Base-by-base conservation (phyloP, 2,329 filamentous ascomycete genomes). In the Sporothrix mexicana region DNA sequence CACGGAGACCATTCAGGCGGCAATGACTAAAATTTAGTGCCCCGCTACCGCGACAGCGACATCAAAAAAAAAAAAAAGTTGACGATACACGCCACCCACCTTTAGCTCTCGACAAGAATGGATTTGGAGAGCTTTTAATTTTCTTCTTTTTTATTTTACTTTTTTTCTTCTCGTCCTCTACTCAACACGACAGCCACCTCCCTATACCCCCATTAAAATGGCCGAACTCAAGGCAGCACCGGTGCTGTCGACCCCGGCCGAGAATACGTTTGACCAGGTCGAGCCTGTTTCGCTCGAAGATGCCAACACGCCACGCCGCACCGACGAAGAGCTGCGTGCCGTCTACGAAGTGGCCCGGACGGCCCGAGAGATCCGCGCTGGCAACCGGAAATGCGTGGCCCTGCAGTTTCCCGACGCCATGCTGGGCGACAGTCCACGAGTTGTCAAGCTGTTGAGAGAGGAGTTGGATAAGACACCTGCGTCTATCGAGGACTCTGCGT, bases 321-420 rank as follows among this genome's bases (percentile, higher is more conserved):
- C 83, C 17, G 90, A 95, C 76, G 89, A 93, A 78, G 92, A 95
- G 78, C 85, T 98, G 43, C 84, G 85, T 72, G 83, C 90, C 55
- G 91, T 92, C 67, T 99, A 98, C 84, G 96, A 99, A 82, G 91
- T 98, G 76, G 86, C 88, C 73, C 88, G 93, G 72, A 98, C 96
- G 0, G 88, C 94, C 67, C 81, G 83, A 49, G 93, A 97, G 81
- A 92, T 99, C 64, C 85, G 85, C n/a, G 82, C 85, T 5, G 92
- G 90, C 59, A 86, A 86, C 80, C 97, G 93, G 88, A 88, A 83
- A 75, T 88, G 92, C 69, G 88, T 99, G 45, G 96, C 94, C 0
- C 84, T 99, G n/a, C 96, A 99, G 80, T 98, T 99, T 77, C 95
- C 96, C 0, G 96, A 99, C 82, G 87, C 91, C 41, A 97, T 98